phyloP scores from a whole-genome alignment of 176 grass and related monocot species.

The Leersia perrieri region DNA sequence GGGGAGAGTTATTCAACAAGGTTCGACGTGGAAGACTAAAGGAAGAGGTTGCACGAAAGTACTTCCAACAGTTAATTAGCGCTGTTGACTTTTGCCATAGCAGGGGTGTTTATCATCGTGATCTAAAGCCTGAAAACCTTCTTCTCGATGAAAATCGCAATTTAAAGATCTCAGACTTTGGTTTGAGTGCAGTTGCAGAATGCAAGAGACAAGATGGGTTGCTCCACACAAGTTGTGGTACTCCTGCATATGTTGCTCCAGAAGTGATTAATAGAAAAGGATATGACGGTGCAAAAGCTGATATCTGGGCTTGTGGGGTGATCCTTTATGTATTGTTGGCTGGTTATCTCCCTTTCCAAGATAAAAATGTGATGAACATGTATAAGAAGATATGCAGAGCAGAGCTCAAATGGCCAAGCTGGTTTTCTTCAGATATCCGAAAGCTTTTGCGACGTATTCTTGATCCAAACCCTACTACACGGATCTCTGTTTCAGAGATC shows the following conservation, averaged over 20 bases:
- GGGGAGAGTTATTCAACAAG: constrained; percentile 83
- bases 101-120: constrained; percentile 75
- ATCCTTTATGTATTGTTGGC: constrained; percentile 86
- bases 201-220: constrained; percentile 72
- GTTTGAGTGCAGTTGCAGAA: constrained; percentile 77
- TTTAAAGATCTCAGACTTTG: constrained; percentile 90
- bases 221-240: constrained; percentile 87
- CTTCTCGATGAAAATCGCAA: constrained; percentile 67
- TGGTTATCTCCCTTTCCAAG: constrained; percentile 83
- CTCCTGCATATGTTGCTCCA: constrained; percentile 88
- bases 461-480: constrained; percentile 67
- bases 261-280: constrained; percentile 82
- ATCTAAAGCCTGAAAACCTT: constrained; percentile 92
- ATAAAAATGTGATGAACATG: constrained; percentile 84
- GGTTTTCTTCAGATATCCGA: constrained; percentile 63
- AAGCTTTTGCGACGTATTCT: constrained; percentile 67
- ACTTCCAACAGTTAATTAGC: constrained; percentile 84
- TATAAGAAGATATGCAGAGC: constrained; percentile 86
- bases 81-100: constrained; percentile 91
- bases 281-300: constrained; percentile 90
- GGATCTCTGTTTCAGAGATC: constrained; percentile 70
- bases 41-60: constrained; percentile 75
- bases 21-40: constrained; percentile 70
- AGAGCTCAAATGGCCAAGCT: constrained; percentile 67
- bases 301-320: constrained; percentile 93